Evolutionary conservation across 2,329 filamentous ascomycete species (phyloP).

Genomic region (Trichophyton simii): DNA sequence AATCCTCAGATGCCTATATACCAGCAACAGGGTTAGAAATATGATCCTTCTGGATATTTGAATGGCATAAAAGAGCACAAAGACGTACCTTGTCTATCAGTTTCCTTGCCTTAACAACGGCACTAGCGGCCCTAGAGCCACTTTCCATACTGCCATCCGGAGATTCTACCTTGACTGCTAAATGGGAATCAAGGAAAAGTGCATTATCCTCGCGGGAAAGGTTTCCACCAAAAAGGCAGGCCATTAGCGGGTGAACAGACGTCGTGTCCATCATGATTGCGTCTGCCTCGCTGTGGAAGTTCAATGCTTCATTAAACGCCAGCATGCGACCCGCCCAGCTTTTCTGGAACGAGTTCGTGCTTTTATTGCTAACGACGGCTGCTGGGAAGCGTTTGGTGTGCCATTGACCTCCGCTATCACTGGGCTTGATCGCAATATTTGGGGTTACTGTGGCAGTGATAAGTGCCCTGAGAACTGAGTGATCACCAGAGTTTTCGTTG

Average conservation of each 20-base stretch:
- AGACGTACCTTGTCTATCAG: not conserved
- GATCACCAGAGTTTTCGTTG: slow-evolving; percentile 36
- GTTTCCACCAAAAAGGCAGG: slow-evolving; percentile 2
- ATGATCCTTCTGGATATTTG: not conserved
- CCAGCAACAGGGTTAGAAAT: not conserved
- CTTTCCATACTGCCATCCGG: not conserved
- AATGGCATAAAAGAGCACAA: not conserved
- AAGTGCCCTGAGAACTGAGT: slow-evolving; percentile 37
- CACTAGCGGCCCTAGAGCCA: not conserved
- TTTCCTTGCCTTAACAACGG: not conserved
- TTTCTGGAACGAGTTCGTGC: slow-evolving; percentile 2
- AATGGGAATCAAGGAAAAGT: not conserved
- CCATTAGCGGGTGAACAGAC: not conserved
- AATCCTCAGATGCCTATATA: not conserved
- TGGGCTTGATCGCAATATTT: slow-evolving; percentile 29
- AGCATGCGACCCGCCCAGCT: not conserved
- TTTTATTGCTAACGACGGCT: slow-evolving; percentile 19
- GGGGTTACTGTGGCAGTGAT: slow-evolving; percentile 34
- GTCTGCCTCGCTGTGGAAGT: not conserved
- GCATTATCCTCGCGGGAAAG: not conserved
- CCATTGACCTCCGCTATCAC: slow-evolving; percentile 8
- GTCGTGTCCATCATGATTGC: not conserved
- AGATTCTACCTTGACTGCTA: not conserved
- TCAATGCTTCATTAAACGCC: not conserved
- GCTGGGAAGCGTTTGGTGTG: slow-evolving; percentile 19